Base-by-base conservation (phyloP, 2,329 filamentous ascomycete species). In the Fusarium algeriense region DNA sequence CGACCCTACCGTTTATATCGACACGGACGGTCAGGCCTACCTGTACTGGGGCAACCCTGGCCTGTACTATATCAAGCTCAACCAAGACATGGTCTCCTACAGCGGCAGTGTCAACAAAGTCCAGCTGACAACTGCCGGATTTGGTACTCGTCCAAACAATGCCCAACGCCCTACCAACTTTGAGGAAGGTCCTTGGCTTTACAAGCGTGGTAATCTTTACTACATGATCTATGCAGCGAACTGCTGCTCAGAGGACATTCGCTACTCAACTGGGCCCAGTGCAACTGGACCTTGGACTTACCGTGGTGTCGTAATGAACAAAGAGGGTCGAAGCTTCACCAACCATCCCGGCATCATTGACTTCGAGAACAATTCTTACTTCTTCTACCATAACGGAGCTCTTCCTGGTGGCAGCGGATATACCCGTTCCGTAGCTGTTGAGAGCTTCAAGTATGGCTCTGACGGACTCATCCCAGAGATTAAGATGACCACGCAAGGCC, bases 201-300 rank as follows among this genome's bases (percentile, higher is more conserved):
- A 80, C 60, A 81, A 80, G 71, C 76, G 78, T 2, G 73, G 73
- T 3, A 60, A 60, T 7, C 81, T 80, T 1, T 82, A 82, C 69
- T 83, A 83, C 70, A 77, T 82, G 75, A 70, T 83, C 8, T 82
- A 81, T 46, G 80, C 81, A 2, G 81, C 77, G 7, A 82, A 83
- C 63, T 65, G 62, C 4, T 65, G 62, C 6, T 65, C 60, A 1
- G 62, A 65, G 23, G 62, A 65, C 8, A 65, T 65, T 0, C 62
- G 62, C 10, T 65, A 65, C 26, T 65, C 62, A 14, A 65, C 49
- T 17, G 62, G 62, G 6, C 60, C 62, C 0, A 65, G 23, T 3
- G 49, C 62, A 1, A 65, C 60, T 28, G 60, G 62, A 1, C 62
- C 62, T 0, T 65, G 62, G 62, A 65, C 60, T 7, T 65, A 65